Evolutionary conservation across 768 basidiomycete species (phyloP).

Genomic region (Tephrocybe sp.): DNA sequence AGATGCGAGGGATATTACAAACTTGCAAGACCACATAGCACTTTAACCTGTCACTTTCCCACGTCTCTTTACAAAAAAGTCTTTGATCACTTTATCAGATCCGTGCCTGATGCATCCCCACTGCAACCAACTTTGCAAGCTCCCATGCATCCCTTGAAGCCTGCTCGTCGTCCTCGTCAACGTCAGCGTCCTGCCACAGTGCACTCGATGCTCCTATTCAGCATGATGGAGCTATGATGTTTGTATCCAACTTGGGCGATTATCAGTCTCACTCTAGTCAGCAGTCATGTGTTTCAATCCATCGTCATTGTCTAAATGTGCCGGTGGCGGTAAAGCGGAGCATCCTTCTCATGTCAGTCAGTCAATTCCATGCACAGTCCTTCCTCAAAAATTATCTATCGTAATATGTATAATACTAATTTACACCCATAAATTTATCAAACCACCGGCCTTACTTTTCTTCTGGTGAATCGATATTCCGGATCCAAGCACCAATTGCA

Average conservation of each 20-base stretch:
- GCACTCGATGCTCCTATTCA: background rate
- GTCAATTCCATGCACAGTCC: background rate
- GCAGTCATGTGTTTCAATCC: conserved; percentile 15
- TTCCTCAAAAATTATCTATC: conserved; percentile 13
- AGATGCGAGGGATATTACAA: conserved; percentile 23
- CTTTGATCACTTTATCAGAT: conserved; percentile 18
- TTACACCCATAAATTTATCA: conserved; percentile 14
- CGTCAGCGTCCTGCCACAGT: background rate
- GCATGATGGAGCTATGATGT: conserved; percentile 15
- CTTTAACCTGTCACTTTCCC: conserved; percentile 24
- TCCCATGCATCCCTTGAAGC: background rate
- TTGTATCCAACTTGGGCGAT: background rate
- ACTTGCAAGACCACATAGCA: conserved; percentile 21
- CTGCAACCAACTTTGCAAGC: too few species aligned
- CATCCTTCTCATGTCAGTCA: background rate
- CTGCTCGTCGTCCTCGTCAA: background rate
- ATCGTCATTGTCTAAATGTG: background rate
- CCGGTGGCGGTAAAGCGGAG: conserved; percentile 12
- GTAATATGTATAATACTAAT: conserved; percentile 11
- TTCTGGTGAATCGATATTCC: conserved; percentile 73
- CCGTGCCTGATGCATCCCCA: conserved; percentile 8
- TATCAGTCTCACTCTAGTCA: conserved; percentile 16
- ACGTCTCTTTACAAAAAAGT: conserved; percentile 26
- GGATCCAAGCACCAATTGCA: conserved; percentile 96
- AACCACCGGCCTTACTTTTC: conserved; percentile 8